Evolutionary conservation across 345 rosid genomes (phyloP).

Genomic region (Heritiera littoralis): DNA sequence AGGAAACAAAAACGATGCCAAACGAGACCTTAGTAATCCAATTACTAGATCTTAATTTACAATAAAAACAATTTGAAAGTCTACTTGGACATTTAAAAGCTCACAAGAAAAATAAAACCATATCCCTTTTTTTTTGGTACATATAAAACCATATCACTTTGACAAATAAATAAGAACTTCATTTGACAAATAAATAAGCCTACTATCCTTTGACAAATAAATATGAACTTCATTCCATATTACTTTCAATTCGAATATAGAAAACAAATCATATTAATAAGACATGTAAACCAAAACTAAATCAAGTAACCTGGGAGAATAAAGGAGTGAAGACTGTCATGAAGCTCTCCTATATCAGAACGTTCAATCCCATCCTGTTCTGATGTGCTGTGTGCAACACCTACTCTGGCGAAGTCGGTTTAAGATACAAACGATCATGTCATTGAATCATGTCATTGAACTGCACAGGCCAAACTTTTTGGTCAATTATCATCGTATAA

Average conservation of each 20-base stretch:
- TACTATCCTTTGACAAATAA: background rate
- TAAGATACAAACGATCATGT: background rate
- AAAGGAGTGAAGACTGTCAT: background rate
- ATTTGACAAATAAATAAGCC: background rate
- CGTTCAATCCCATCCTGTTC: background rate
- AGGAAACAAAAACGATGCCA: no score
- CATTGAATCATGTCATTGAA: no score
- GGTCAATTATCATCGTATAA: background rate
- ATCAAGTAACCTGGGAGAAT: background rate
- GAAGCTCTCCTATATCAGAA: background rate
- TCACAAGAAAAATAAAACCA: no score
- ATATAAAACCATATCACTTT: no score
- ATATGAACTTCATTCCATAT: background rate
- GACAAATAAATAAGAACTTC: no score
- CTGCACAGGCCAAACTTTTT: slow-evolving; percentile 6
- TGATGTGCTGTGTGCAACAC: background rate
- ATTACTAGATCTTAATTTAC: no score
- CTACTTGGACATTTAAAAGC: no score
- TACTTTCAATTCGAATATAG: background rate
- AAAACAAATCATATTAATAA: background rate
- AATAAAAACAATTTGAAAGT: no score
- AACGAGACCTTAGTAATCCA: no score
- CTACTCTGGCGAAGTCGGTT: slow-evolving; percentile 7
- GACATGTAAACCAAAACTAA: background rate
- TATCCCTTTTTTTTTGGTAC: no score